Evolutionary conservation across 768 basidiomycete genomes (phyloP).

Genomic region (Lactarius psammicola): DNA sequence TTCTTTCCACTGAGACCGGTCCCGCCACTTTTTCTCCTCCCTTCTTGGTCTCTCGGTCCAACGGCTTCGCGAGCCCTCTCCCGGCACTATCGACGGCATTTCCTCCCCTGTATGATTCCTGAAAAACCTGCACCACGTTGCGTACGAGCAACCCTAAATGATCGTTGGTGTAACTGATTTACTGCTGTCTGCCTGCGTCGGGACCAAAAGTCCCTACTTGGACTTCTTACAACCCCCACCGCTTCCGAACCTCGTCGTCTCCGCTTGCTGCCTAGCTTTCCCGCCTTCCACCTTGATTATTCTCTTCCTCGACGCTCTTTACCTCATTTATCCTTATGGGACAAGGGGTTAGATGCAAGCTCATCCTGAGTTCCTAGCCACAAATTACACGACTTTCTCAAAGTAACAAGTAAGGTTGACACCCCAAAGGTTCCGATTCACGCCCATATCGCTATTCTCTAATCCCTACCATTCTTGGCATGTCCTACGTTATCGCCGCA

Average conservation of each 20-base stretch:
- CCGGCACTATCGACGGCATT: neutral
- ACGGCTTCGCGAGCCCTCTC: neutral
- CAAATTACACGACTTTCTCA: neutral
- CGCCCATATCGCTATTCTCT: slow-evolving; percentile 22
- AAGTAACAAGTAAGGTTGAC: slow-evolving; percentile 13
- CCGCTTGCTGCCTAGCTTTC: slow-evolving; percentile 5
- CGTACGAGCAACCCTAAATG: neutral
- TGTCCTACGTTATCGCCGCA: slow-evolving; percentile 23
- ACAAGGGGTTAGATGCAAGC: neutral
- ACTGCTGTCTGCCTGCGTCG: neutral
- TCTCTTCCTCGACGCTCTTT: neutral
- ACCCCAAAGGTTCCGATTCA: slow-evolving; percentile 18
- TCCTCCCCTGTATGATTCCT: slow-evolving; percentile 4
- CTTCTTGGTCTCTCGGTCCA: slow-evolving; percentile 17
- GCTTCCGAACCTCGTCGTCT: slow-evolving; percentile 27
- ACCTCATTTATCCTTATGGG: neutral
- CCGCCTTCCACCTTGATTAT: neutral
- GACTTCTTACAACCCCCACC: slow-evolving; percentile 7
- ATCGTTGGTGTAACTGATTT: neutral
- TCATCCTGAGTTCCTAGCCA: neutral
- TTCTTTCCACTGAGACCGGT: slow-evolving; percentile 8
- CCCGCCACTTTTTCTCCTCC: slow-evolving; percentile 15
- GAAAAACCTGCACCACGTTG: neutral
- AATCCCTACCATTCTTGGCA: slow-evolving; percentile 17
- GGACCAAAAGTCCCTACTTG: neutral